Base-by-base conservation (phyloP, 805 yeast genomes). In the Candida berthetii region DNA sequence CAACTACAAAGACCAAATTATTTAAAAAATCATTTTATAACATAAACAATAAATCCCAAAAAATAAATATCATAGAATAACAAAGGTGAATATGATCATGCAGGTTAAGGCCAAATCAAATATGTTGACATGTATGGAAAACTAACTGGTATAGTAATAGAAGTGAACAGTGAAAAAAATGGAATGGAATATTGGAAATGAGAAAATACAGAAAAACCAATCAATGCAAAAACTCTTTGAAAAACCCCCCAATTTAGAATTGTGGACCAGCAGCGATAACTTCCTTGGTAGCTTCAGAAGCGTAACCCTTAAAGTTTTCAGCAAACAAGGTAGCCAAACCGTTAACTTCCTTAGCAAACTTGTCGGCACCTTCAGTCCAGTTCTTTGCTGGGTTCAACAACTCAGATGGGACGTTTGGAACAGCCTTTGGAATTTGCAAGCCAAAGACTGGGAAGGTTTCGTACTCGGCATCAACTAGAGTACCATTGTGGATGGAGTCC, bases 261-360 rank as follows among this genome's bases (percentile, higher is more conserved):
- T 46, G 72, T 52, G 98, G 99, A 47, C 96, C 99, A 54, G 97
- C 98, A 58, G 93, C 86, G 58, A 83, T 69, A 42, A 91, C 97
- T 63, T 88, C 96, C 22, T 71, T 56, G 31, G 96, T 85, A 49
- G 96, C 88, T 57, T 79, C 85, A 57, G 80, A 78, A 57, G 86
- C 68, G 70, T 91, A 91, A 61, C 78, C 89, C 60, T 72, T 79
- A 64, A 91, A 91, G 76, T 91, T 91, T 64, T 86, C 89, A 58
- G 76, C 76, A 60, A 91, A 91, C 70, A 85, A 72, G 39, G 66
- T 63, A 33, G 89, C 97, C 61, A 91, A 80, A 45, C 75, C 72
- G 44, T 64, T 63, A 47, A 82, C 83, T 61, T 83, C 85, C 31
- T 51, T 49, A 35, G 54, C 55, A 64, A 78, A 81, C 52, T 74